Conservation (phyloP, 352 stramenopile species). For the Globisporangium alternatum region DNA sequence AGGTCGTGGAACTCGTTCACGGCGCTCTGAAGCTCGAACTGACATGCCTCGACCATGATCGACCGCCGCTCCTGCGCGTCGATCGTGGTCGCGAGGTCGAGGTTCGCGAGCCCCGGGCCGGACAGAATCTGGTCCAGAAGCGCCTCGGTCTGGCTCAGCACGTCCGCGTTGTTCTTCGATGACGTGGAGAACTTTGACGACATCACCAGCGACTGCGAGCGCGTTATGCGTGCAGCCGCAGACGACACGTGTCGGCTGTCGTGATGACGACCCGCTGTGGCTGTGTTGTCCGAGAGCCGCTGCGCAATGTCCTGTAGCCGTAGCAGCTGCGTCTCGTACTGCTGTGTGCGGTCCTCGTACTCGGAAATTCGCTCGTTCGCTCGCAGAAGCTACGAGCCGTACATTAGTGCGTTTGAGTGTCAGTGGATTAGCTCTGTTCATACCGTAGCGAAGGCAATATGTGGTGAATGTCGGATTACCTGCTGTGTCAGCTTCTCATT, state of each 20-base stretch:
- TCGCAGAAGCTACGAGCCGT: conserved; percentile 27
- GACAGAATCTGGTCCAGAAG: conserved; percentile 47
- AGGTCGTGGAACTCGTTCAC: conserved; percentile 65
- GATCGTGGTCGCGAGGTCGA: conserved; percentile 28
- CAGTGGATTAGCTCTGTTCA: background rate
- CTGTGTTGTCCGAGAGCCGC: conserved; percentile 25
- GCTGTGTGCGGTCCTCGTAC: conserved; percentile 35
- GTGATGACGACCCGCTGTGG: conserved; percentile 12
- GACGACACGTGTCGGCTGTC: conserved; percentile 1
- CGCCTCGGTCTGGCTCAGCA: conserved; percentile 53
- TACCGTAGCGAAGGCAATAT: background rate
- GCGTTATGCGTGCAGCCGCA: background rate
- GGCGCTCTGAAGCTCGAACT: conserved; percentile 51
- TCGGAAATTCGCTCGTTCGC: conserved; percentile 51
- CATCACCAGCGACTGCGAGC: conserved; percentile 5
- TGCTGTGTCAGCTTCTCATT: conserved; percentile 69
- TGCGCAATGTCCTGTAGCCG: conserved; percentile 32
- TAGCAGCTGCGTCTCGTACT: conserved; percentile 48
- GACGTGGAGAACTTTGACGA: conserved; percentile 22
- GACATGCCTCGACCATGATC: conserved; percentile 59
- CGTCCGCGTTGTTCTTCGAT: conserved; percentile 42
- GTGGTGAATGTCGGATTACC: conserved; percentile 19
- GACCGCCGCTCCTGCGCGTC: conserved; percentile 47
- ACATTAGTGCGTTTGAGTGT: background rate
- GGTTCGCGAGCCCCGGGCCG: conserved; percentile 29